phyloP scores from a whole-genome alignment of 2,329 filamentous ascomycete species.

The Xylariaceae sp. region DNA sequence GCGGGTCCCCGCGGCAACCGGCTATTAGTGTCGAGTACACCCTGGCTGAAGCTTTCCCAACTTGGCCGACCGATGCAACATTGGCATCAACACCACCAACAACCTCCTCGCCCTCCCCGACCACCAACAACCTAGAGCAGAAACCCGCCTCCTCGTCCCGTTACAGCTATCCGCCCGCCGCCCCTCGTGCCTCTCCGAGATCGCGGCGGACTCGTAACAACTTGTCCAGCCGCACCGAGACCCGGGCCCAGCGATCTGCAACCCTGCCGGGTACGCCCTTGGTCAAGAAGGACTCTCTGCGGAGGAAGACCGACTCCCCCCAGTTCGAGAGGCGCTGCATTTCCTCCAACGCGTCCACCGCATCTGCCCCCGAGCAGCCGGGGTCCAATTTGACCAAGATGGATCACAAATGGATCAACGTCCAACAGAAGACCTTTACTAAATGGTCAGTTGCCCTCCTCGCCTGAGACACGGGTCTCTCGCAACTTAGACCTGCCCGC shows the following conservation, averaged over 20 bases:
- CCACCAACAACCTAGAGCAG: too few relatives aligned
- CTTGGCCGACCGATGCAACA: conserved; percentile 14
- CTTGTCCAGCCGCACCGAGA: conserved; percentile 17
- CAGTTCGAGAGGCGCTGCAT: conserved; percentile 27
- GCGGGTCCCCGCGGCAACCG: conserved; percentile 22
- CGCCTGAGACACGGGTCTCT: too few relatives aligned
- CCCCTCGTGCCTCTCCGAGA: conserved; percentile 14
- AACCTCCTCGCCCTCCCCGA: conserved; percentile 4
- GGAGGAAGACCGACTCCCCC: conserved; percentile 23
- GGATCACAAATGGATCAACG: conserved; percentile 65
- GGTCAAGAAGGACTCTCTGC: conserved; percentile 17
- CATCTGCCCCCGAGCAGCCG: conserved; percentile 40
- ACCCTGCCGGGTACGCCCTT: conserved; percentile 25
- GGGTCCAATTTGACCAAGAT: conserved; percentile 44
- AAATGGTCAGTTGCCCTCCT: conserved; percentile 63
- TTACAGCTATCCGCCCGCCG: conserved; percentile 10
- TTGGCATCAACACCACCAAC: conserved; percentile 4
- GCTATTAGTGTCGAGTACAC: conserved; percentile 17
- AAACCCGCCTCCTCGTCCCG: conserved; percentile 6
- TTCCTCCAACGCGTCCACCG: conserved; percentile 34
- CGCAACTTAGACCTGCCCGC: too few relatives aligned
- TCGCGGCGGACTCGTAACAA: conserved; percentile 15
- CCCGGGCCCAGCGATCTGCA: conserved; percentile 38
- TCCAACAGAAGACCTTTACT: conserved; percentile 98
- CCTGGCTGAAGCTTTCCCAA: conserved; percentile 19